Percentiles rank a stretch among this genome's conserved stretches.
These are phyloP conservation scores for Amniculicola lignicola DNA, from an alignment of 495 filamentous ascomycete genomes.

Conservation along the genomic window DNA sequence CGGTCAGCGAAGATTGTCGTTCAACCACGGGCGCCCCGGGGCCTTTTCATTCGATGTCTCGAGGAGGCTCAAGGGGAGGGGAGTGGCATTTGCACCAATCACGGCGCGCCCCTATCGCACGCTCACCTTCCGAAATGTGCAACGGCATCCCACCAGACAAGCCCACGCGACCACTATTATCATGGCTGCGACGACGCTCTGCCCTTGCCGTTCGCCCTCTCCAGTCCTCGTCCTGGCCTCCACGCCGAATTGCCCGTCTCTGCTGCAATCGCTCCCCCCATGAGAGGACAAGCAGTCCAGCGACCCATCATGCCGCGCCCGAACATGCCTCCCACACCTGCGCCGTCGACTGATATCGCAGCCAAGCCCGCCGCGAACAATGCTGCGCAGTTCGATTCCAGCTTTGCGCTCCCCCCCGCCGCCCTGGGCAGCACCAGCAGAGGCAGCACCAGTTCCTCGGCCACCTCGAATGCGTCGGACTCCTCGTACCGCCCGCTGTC, in stretches of 20 bases:
- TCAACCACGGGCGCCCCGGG: too few relatives aligned
- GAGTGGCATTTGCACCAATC: too few relatives aligned
- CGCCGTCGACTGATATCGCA: slow-evolving; percentile 76
- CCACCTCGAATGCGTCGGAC: slow-evolving; percentile 46
- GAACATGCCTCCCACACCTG: slow-evolving; percentile 74
- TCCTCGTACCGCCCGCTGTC: slow-evolving; percentile 54
- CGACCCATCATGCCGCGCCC: slow-evolving; percentile 63
- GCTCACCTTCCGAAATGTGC: too few relatives aligned
- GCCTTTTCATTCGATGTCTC: too few relatives aligned
- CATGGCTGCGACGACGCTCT: slow-evolving; percentile 10
- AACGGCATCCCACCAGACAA: neutral
- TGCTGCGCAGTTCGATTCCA: slow-evolving; percentile 52
- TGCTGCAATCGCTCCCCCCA: neutral
- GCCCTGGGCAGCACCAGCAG: slow-evolving; percentile 52
- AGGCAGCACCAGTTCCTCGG: slow-evolving; percentile 43
- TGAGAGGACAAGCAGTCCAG: slow-evolving; percentile 13
- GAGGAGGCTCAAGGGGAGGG: too few relatives aligned
- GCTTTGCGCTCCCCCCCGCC: slow-evolving; percentile 81
- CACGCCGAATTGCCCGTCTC: slow-evolving; percentile 9
- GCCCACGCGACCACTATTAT: slow-evolving; percentile 18
- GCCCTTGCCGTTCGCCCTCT: neutral
- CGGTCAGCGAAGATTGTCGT: too few relatives aligned
- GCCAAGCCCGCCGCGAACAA: slow-evolving; percentile 67
- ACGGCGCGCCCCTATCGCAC: too few relatives aligned
- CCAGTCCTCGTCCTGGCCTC: slow-evolving; percentile 2